phyloP scores from a whole-genome alignment of 164 flowering plant species.

The Piper betle region DNA sequence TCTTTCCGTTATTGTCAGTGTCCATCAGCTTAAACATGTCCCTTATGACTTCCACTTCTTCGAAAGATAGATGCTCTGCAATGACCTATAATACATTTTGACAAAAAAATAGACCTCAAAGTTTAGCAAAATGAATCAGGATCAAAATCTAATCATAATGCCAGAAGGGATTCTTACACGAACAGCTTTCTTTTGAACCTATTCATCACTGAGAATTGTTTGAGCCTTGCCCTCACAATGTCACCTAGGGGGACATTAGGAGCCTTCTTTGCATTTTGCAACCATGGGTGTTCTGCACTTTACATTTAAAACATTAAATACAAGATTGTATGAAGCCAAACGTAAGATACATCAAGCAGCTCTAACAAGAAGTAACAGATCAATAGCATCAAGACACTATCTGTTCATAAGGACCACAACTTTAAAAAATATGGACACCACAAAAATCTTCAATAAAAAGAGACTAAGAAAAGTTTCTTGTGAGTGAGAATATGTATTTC shows the following conservation, averaged over 20 bases:
- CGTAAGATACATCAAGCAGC: too few relatives aligned
- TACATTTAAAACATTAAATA: background rate
- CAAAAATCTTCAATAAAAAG: too few relatives aligned
- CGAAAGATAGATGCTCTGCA: conserved; percentile 81
- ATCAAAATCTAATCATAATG: background rate
- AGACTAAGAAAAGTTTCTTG: too few relatives aligned
- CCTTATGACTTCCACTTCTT: conserved; percentile 83
- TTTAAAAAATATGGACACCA: too few relatives aligned
- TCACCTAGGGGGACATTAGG: conserved; percentile 95
- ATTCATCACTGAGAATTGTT: conserved; percentile 94
- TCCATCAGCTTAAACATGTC: conserved; percentile 96
- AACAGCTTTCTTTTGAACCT: conserved; percentile 91
- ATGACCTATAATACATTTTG: conserved; percentile 47
- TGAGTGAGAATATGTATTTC: too few relatives aligned
- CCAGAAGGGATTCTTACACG: conserved; percentile 40
- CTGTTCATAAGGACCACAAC: too few relatives aligned
- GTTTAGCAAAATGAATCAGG: too few relatives aligned
- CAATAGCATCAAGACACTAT: too few relatives aligned
- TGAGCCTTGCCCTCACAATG: conserved; percentile 90
- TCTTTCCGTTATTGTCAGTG: conserved; percentile 78
- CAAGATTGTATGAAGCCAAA: background rate
- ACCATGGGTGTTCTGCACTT: conserved; percentile 76
- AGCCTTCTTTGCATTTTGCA: conserved; percentile 94
- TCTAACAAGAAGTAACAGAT: too few relatives aligned
- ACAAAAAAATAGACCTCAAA: background rate